Percentiles rank a stretch among this genome's conserved stretches.
These are phyloP conservation scores for Effrenium voratum DNA, from an alignment of 73 alveolate genomes.

Conservation along the genomic window DNA sequence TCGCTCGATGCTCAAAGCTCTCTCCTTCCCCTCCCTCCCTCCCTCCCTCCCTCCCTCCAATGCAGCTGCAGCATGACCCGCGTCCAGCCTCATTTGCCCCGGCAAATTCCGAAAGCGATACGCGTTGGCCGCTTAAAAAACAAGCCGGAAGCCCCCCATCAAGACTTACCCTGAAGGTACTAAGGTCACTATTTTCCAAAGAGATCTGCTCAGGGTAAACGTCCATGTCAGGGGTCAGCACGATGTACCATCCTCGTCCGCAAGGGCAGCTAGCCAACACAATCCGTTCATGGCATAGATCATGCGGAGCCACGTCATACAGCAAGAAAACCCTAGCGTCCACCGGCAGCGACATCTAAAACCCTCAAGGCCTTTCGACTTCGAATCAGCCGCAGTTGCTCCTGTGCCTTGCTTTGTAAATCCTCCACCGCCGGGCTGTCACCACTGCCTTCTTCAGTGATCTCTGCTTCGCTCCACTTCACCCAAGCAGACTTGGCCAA, in stretches of 20 bases:
- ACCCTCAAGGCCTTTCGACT: too few relatives aligned
- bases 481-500: too few relatives aligned
- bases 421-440: too few relatives aligned
- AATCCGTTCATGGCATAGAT: background rate
- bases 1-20: too few relatives aligned
- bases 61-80: conserved; percentile 18
- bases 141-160: too few relatives aligned
- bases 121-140: background rate
- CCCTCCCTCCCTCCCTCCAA: too few relatives aligned
- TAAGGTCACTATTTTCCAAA: background rate
- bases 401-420: too few relatives aligned
- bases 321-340: background rate
- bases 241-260: conserved; percentile 30
- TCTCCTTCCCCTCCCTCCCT: too few relatives aligned
- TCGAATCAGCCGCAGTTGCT: too few relatives aligned
- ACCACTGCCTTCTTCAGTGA: too few relatives aligned
- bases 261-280: background rate
- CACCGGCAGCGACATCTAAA: background rate
- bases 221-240: conserved; percentile 21
- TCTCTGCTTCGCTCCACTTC: too few relatives aligned
- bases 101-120: conserved; percentile 12
- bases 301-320: conserved; percentile 3
- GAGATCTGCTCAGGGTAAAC: conserved; percentile 11
- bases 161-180: background rate
- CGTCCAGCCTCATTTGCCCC: background rate